phyloP scores from a whole-genome alignment of 2,329 filamentous ascomycete species.

The Lachnellula cervina region DNA sequence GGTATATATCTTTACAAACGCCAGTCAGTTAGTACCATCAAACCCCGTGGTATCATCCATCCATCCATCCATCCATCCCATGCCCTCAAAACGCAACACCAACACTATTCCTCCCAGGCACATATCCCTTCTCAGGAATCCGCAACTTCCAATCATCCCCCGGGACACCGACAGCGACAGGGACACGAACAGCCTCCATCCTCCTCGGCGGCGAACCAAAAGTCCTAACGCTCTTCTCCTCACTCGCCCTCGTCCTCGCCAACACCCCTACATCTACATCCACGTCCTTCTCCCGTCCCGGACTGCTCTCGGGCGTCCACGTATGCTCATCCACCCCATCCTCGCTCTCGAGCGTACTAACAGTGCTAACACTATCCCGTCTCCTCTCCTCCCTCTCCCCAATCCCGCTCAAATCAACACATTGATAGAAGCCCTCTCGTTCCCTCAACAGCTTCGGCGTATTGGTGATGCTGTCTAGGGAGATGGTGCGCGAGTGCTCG shows the following conservation, averaged over 20 bases:
- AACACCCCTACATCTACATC: too few species aligned
- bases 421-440: constrained; percentile 56
- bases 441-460: constrained; percentile 46
- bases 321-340: constrained; percentile 42
- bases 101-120: constrained; percentile 35
- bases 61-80: background rate
- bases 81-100: constrained; percentile 41
- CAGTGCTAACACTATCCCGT: constrained; percentile 42
- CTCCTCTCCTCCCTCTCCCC: constrained; percentile 20
- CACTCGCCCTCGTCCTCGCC: constrained; percentile 13
- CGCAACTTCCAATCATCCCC: constrained; percentile 37
- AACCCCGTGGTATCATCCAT: background rate
- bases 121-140: constrained; percentile 26
- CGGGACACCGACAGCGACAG: background rate
- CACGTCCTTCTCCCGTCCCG: constrained; percentile 15
- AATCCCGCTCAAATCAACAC: constrained; percentile 35
- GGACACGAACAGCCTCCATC: too few species aligned
- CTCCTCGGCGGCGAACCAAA: constrained; percentile 20
- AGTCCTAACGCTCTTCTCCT: constrained; percentile 20
- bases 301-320: constrained; percentile 40
- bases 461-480: constrained; percentile 51
- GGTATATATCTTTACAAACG: background rate
- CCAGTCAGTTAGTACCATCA: background rate
- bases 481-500: constrained; percentile 35
- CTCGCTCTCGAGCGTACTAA: constrained; percentile 41